Base-by-base conservation (phyloP, 2,329 filamentous ascomycete species). In the Fusarium domesticum region DNA sequence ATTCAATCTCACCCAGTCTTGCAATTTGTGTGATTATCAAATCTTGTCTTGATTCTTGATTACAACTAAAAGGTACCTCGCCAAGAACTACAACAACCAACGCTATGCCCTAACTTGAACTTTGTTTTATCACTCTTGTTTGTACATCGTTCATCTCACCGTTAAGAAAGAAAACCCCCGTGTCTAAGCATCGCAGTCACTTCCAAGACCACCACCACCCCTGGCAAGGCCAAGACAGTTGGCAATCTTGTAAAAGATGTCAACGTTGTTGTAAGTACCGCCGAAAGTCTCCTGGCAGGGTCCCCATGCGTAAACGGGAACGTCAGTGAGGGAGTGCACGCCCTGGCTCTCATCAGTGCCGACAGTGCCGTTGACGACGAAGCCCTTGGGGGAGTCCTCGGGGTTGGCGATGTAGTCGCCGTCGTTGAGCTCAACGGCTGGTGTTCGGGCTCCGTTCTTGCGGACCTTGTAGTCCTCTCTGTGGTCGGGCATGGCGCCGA, bases 261-360 rank as follows among this genome's bases (percentile, higher is more conserved):
- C 85, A 35, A 87, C 77, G 61, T 82, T 86, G 65, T 74, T 81
- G 54, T 83, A 88, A 4, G 84, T 78, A 43, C 86, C 85, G 5
- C 83, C 80, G 62, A 93, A 93, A 12, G 77, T 69, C 58, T 88
- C 83, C 65, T 89, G 84, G 70, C 88, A 92, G 6, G 88, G 88
- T 0, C 88, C 88, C 71, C 79, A 77, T 1, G 87, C 85, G 58
- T 87, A 92, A 16, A 93, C 84, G 2, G 86, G 83, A 23, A 90
- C 86, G 57, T 90, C 86, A 1, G 86, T 90, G 50, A 90, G 71
- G 18, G 81, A 87, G 71, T 90, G 86, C 15, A 89, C 86, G 38
- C 86, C 89, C 69, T 85, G 78, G 32, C 73, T 63, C 57, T 85
- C 78, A 42, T 65, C 67, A 2, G 81, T 76, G 0, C 83, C 78